Percentiles rank a stretch among this genome's conserved stretches.
These are phyloP conservation scores for Metarhizium sp. DNA, from an alignment of 2,329 filamentous ascomycete genomes.

Conservation along the genomic window DNA sequence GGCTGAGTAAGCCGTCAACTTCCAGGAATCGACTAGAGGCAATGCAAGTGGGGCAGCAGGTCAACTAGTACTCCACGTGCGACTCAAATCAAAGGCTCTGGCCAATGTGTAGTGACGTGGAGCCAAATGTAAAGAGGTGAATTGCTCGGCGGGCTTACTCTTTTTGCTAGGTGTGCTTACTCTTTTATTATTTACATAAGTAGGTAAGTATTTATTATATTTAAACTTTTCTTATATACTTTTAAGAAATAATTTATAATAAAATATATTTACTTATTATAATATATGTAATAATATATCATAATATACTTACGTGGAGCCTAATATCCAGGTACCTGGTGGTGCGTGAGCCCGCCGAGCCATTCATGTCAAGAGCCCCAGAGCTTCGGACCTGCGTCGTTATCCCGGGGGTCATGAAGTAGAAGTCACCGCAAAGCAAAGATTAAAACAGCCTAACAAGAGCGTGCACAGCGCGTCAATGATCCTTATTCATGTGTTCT, in stretches of 20 bases:
- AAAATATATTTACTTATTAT: too few species aligned
- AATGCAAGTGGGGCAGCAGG: not conserved
- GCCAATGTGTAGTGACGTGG: not conserved
- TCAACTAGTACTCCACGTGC: conserved; percentile 14
- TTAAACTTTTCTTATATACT: too few species aligned
- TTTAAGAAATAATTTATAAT: too few species aligned
- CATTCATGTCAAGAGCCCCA: not conserved
- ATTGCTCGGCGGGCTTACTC: too few species aligned
- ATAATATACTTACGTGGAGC: too few species aligned
- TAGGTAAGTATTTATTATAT: too few species aligned
- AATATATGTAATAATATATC: too few species aligned
- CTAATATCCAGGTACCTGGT: too few species aligned
- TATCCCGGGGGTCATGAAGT: not conserved
- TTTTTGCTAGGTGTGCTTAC: too few species aligned
- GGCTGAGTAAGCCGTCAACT: not conserved
- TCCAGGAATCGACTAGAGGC: not conserved
- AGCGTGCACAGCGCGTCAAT: not conserved
- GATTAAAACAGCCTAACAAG: not conserved
- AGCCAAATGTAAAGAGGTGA: not conserved
- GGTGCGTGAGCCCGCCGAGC: too few species aligned
- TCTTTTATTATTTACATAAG: too few species aligned
- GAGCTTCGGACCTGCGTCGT: not conserved
- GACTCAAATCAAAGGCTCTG: not conserved
- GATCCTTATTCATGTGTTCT: not conserved
- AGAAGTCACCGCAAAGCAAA: not conserved